Percentiles rank a stretch among this genome's conserved stretches.
phyloP scores from a whole-genome alignment of 2,329 filamentous ascomycete genomes.

The Colletotrichum sp. region DNA sequence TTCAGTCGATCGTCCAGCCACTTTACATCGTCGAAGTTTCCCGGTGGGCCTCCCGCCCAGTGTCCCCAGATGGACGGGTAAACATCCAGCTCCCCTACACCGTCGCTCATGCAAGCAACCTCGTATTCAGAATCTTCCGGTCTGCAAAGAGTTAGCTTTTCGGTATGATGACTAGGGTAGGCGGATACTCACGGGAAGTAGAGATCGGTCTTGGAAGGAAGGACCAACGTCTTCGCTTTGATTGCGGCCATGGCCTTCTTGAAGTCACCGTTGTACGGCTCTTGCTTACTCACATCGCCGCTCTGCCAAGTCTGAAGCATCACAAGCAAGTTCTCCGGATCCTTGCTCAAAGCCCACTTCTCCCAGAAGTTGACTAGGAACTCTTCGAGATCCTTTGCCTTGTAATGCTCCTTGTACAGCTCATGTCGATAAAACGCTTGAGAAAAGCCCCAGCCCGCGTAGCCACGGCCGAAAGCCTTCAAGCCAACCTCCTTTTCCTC shows the following conservation, averaged over 20 bases:
- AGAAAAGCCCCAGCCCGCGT: constrained; percentile 83
- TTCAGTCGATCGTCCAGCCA: constrained; percentile 72
- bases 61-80: constrained; percentile 50
- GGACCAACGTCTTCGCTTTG: constrained; percentile 73
- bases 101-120: constrained; percentile 52
- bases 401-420: constrained; percentile 58
- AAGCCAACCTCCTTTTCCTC: constrained; percentile 49
- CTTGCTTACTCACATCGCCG: constrained; percentile 71
- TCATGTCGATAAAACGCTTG: constrained; percentile 79
- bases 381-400: constrained; percentile 61
- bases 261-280: constrained; percentile 72
- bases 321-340: constrained; percentile 75
- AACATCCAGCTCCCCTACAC: constrained; percentile 36
- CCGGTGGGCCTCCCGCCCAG: constrained; percentile 70
- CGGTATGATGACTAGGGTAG: background rate
- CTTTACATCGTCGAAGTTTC: constrained; percentile 72
- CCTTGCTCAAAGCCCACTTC: constrained; percentile 73
- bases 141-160: background rate
- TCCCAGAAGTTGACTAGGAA: constrained; percentile 83
- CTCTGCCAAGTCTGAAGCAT: constrained; percentile 84
- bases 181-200: constrained; percentile 66
- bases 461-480: constrained; percentile 76
- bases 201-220: constrained; percentile 76
- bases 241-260: constrained; percentile 70
- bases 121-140: constrained; percentile 81